A percentile compares a stretch with the other conserved stretches of the same genome.
phyloP scores from a whole-genome alignment of 805 yeast genomes.

The Wickerhamomyces bisporus region DNA sequence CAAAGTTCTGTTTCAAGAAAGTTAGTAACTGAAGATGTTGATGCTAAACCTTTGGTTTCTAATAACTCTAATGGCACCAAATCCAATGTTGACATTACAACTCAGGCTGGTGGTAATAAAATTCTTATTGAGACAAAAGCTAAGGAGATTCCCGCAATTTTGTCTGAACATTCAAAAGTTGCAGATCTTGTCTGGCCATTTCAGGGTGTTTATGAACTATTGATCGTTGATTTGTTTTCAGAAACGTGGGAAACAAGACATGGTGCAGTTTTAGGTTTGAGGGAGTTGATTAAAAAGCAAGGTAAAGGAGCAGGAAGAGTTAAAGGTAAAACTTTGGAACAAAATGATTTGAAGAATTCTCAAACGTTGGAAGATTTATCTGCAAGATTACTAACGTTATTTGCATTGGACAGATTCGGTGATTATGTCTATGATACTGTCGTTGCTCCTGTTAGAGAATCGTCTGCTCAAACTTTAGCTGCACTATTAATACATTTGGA shows the following conservation, averaged over 20 bases:
- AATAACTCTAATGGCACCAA: constrained; percentile 21
- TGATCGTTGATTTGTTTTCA: constrained; percentile 73
- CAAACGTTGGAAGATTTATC: constrained; percentile 82
- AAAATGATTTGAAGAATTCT: constrained; percentile 61
- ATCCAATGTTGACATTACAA: constrained; percentile 54
- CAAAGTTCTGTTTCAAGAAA: constrained; percentile 63
- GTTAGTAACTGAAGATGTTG: constrained; percentile 32
- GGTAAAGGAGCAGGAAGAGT: constrained; percentile 84
- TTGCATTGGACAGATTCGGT: constrained; percentile 92
- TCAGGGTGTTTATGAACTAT: constrained; percentile 83
- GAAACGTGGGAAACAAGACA: constrained; percentile 94
- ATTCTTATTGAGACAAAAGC: constrained; percentile 77
- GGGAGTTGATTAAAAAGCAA: constrained; percentile 80
- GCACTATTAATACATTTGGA: constrained; percentile 74
- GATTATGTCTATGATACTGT: constrained; percentile 97
- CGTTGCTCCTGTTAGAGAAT: constrained; percentile 96
- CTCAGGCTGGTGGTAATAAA: constrained; percentile 75
- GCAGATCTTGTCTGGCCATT: constrained; percentile 87
- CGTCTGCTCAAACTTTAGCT: constrained; percentile 91
- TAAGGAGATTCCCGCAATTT: constrained; percentile 58
- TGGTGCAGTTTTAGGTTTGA: constrained; percentile 88
- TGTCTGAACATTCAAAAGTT: constrained; percentile 65
- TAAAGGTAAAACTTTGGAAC: constrained; percentile 50
- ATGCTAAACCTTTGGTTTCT: constrained; percentile 9
- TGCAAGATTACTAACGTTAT: constrained; percentile 75